A percentile compares a stretch with the other conserved stretches of the same genome.
phyloP scores from a whole-genome alignment of 495 filamentous ascomycete species.

The Opeltia flavorubescens region DNA sequence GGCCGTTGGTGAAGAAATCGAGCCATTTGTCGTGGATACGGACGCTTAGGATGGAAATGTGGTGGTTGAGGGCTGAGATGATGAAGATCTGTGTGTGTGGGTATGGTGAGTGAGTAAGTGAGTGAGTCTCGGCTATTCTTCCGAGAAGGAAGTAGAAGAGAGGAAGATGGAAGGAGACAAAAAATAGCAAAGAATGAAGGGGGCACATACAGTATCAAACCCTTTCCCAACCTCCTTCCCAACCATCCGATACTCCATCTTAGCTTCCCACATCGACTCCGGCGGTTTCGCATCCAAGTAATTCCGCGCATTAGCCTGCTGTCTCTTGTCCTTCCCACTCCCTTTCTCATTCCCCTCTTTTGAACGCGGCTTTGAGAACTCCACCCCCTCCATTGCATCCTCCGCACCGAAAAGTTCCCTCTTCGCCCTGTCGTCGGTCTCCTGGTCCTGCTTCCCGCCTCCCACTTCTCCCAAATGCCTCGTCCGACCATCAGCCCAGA shows the following conservation, averaged over 20 bases:
- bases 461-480: constrained; percentile 67
- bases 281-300: constrained; percentile 15
- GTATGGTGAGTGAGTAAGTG: background rate
- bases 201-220: constrained; percentile 29
- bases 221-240: constrained; percentile 2
- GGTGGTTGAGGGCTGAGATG: constrained; percentile 69
- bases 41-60: constrained; percentile 60
- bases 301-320: too few relatives aligned
- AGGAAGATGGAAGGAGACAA: constrained; percentile 43
- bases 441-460: constrained; percentile 44
- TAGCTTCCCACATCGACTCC: constrained; percentile 26
- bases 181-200: background rate
- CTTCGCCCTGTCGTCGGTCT: constrained; percentile 1
- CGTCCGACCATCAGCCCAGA: constrained; percentile 62
- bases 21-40: constrained; percentile 56
- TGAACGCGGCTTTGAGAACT: background rate
- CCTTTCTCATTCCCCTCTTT: background rate
- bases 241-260: constrained; percentile 34
- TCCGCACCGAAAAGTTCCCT: background rate
- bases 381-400: background rate
- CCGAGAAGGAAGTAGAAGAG: constrained; percentile 33
- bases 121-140: too few relatives aligned
- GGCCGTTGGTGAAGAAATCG: constrained; percentile 30
- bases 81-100: constrained; percentile 53
- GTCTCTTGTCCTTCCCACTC: background rate